A percentile compares a stretch with the other conserved stretches of the same genome.
Conservation (phyloP, 495 filamentous ascomycete species). For the Rhypophila decipiens region DNA sequence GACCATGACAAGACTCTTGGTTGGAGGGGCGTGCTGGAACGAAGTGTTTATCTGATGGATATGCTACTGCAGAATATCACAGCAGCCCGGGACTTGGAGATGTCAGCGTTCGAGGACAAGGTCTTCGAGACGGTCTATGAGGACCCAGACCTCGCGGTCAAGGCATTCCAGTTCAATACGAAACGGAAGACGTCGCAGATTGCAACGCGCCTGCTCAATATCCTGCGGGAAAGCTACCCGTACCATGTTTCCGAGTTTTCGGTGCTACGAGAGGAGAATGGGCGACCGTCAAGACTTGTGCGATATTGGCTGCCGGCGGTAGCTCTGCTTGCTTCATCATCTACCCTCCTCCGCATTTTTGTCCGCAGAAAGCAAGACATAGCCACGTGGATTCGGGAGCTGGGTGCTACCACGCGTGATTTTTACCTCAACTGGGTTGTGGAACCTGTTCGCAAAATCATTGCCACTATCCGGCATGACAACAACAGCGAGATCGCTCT, state of each 20-base stretch:
- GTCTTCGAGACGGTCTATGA: conserved; percentile 60
- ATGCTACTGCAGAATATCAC: conserved; percentile 58
- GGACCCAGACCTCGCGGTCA: conserved; percentile 47
- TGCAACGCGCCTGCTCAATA: conserved; percentile 57
- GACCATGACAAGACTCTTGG: conserved; percentile 48
- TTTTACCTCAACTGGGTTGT: conserved; percentile 97
- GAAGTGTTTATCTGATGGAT: conserved; percentile 74
- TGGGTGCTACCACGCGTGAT: conserved; percentile 71
- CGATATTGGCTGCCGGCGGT: conserved; percentile 82
- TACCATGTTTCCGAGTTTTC: conserved; percentile 48
- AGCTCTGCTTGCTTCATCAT: conserved; percentile 64
- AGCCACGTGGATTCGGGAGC: conserved; percentile 63
- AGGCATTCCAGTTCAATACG: conserved; percentile 24
- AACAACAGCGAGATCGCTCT: conserved; percentile 86
- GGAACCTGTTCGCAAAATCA: conserved; percentile 70
- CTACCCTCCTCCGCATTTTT: conserved; percentile 71
- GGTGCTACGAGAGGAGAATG: conserved; percentile 49
- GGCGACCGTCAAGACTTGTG: conserved; percentile 66
- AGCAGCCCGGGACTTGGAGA: conserved; percentile 43
- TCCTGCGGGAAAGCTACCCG: conserved; percentile 57
- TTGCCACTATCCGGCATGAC: conserved; percentile 89
- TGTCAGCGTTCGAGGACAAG: conserved; percentile 68
- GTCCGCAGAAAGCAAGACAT: conserved; percentile 66
- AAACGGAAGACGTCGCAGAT: conserved; percentile 49
- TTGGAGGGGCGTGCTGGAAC: conserved; percentile 66